Conservation (phyloP, 371 early-diverging fungal species). For the Rhizopus microsporus region DNA sequence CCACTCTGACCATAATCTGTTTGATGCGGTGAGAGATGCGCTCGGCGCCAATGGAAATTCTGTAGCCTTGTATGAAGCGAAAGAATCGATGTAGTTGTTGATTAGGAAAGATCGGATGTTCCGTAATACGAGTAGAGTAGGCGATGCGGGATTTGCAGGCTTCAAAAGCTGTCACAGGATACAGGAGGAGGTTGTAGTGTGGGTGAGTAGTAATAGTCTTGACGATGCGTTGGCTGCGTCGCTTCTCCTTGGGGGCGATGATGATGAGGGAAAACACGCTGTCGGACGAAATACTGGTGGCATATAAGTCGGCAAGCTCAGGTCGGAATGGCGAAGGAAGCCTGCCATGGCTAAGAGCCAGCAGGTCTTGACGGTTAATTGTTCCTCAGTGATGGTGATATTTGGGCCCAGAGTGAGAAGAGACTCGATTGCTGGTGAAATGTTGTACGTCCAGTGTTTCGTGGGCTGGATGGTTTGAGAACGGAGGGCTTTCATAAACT, state of each 20-base stretch:
- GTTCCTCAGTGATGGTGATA: no score
- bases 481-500: no score
- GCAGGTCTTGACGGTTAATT: slow-evolving; percentile 7
- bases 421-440: slow-evolving; percentile 3
- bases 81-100: slow-evolving; percentile 14
- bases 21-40: slow-evolving; percentile 5
- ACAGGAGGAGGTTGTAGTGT: slow-evolving; percentile 11
- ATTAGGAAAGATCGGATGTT: slow-evolving; percentile 12
- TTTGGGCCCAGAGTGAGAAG: slow-evolving; percentile 1
- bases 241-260: slow-evolving; percentile 20
- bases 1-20: not conserved
- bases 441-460: not conserved
- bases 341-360: slow-evolving; percentile 22
- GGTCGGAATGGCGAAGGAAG: slow-evolving; percentile 30
- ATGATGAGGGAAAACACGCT: slow-evolving; percentile 1
- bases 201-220: not conserved
- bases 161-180: slow-evolving; percentile 16
- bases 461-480: slow-evolving; percentile 5
- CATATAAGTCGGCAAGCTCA: slow-evolving; percentile 20
- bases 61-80: slow-evolving; percentile 9
- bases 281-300: not conserved
- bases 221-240: not conserved
- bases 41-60: not conserved
- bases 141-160: slow-evolving; percentile 7
- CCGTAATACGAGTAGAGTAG: no score